These are phyloP conservation scores for Hordeum pubiflorum DNA, from an alignment of 202 grass and related monocot genomes.

Conservation along the genomic window DNA sequence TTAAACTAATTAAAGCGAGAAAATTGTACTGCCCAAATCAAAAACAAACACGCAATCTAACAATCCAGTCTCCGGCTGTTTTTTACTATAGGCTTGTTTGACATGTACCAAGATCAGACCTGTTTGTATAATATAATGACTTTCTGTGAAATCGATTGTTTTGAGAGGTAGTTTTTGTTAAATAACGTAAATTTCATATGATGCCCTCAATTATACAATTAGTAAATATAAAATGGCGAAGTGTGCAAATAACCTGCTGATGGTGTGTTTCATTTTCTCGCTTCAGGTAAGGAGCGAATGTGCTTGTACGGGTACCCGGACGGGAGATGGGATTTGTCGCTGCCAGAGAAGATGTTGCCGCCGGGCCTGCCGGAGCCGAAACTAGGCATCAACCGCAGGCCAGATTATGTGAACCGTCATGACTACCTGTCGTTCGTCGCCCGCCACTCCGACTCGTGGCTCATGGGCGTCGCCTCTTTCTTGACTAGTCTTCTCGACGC, in stretches of 20 bases:
- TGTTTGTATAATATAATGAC: background rate
- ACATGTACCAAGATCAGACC: too few species aligned
- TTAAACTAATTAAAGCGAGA: too few species aligned
- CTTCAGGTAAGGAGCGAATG: conserved; percentile 17
- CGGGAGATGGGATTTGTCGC: conserved; percentile 23
- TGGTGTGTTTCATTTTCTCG: background rate
- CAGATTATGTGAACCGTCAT: background rate
- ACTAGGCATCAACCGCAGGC: conserved; percentile 10
- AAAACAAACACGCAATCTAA: too few species aligned
- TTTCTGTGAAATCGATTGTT: too few species aligned
- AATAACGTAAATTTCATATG: too few species aligned
- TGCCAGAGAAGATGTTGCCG: background rate
- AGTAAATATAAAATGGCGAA: too few species aligned
- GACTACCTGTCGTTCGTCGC: background rate
- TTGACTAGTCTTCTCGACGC: background rate
- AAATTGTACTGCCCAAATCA: too few species aligned
- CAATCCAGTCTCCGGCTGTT: too few species aligned
- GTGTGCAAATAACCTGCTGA: background rate
- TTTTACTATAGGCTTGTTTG: background rate
- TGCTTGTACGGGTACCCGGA: conserved; percentile 27
- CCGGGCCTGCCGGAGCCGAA: conserved; percentile 19
- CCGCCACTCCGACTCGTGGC: conserved; percentile 27
- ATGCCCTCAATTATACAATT: too few species aligned
- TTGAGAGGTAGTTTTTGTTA: too few species aligned
- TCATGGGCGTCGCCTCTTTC: conserved; percentile 19